Conservation (phyloP, 139 green algal genomes). For the Volvox africanus region DNA sequence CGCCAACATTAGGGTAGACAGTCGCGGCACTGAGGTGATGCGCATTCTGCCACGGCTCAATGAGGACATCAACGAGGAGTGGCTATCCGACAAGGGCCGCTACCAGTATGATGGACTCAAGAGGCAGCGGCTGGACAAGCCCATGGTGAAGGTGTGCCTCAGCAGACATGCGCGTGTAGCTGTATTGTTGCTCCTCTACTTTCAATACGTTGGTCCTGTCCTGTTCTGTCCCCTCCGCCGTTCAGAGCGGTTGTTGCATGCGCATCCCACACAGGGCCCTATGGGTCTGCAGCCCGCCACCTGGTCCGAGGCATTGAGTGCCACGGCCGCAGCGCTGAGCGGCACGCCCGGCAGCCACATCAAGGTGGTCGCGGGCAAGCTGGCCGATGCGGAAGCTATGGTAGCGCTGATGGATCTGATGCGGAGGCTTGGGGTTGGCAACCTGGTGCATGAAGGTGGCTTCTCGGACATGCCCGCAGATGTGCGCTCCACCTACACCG, state of each 20-base stretch:
- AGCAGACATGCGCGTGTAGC: background rate
- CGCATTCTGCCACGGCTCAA: slow-evolving; percentile 95
- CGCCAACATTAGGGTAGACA: slow-evolving; percentile 91
- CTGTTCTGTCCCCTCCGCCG: background rate
- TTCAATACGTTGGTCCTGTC: background rate
- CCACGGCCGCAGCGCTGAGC: slow-evolving; percentile 65
- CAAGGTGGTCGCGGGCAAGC: slow-evolving; percentile 88
- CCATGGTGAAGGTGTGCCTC: slow-evolving; percentile 80
- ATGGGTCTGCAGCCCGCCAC: slow-evolving; percentile 72
- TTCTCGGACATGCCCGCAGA: slow-evolving; percentile 78
- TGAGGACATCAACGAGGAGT: slow-evolving; percentile 99
- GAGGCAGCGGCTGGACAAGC: slow-evolving; percentile 91
- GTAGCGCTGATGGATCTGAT: slow-evolving; percentile 86
- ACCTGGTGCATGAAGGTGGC: slow-evolving; percentile 77
- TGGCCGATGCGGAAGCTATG: slow-evolving; percentile 95
- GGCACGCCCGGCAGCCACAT: slow-evolving; percentile 78
- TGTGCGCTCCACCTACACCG: slow-evolving; percentile 90
- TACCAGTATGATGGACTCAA: slow-evolving; percentile 98
- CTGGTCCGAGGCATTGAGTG: slow-evolving; percentile 86
- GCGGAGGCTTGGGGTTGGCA: slow-evolving; percentile 78
- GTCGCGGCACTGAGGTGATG: slow-evolving; percentile 87
- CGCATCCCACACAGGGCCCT: slow-evolving; percentile 51
- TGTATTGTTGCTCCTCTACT: background rate
- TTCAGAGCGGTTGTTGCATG: background rate
- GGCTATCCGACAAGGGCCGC: slow-evolving; percentile 95